Evolutionary conservation across 106 monocot genomes (phyloP).

Genomic region (Ottelia alismoides): DNA sequence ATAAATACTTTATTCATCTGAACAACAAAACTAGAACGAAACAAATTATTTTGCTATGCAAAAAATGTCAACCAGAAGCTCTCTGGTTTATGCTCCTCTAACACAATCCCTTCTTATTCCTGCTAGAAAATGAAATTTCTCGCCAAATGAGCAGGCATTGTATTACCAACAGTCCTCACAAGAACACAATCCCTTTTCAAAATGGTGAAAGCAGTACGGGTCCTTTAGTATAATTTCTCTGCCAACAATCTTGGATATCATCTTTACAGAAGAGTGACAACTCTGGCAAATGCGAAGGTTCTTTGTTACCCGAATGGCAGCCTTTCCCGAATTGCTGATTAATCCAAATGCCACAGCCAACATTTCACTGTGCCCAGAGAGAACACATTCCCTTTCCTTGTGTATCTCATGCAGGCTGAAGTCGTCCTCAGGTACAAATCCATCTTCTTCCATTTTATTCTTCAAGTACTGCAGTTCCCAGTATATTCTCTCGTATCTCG

Average conservation of each 20-base stretch:
- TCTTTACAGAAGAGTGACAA: constrained; percentile 39
- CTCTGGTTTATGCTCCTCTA: no score
- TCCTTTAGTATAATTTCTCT: constrained; percentile 31
- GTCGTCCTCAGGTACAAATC: constrained; percentile 8
- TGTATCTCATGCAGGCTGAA: constrained; percentile 59
- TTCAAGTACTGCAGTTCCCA: constrained; percentile 29
- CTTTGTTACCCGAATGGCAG: constrained; percentile 26
- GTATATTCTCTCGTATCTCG: constrained; percentile 39
- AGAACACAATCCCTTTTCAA: constrained; percentile 28
- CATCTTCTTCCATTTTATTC: constrained; percentile 16
- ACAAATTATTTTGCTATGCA: no score
- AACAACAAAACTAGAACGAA: no score
- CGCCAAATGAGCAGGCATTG: no score
- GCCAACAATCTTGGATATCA: constrained; percentile 18
- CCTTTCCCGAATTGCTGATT: constrained; percentile 16
- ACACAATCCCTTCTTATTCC: no score
- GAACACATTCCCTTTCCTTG: constrained; percentile 43
- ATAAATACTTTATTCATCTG: no score
- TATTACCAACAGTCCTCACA: constrained; percentile 33
- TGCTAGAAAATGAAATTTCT: no score
- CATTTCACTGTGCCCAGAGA: constrained; percentile 43
- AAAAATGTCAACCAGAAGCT: no score
- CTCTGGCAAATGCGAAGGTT: constrained; percentile 37
- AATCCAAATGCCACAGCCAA: constrained; percentile 48
- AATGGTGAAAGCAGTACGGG: constrained; percentile 28